Evolutionary conservation across 805 yeast species (phyloP), one percentile per base, ranked within the genome.

Genomic region (Wickerhamomyces canadensis): DNA sequence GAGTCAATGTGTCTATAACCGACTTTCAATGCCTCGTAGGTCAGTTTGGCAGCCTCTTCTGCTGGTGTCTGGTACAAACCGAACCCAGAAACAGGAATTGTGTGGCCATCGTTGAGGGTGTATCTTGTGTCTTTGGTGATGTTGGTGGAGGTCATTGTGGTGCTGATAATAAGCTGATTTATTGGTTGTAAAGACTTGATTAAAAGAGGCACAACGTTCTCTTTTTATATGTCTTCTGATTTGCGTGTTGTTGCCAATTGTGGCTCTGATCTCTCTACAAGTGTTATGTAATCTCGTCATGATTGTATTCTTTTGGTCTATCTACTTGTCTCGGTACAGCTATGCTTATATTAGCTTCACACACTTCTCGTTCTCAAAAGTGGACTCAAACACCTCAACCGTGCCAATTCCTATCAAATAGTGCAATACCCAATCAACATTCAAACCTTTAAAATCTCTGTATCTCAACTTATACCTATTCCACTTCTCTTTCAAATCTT

Each of bases 341-440:
- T 22, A 9, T 22, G 24, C 24, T 27, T 14, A 27, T 5, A 29
- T 19, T 19, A 29, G 5, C 13, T 31, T 31, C 5, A 31, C 3
- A 15, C 27, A n/a, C n/a, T 32, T 39, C 8, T 31, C 26, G 3
- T 79, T 79, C 2, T 69, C 73, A 2, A 74, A 74, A 0, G 7
- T 21, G 10, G 81, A 72, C 32, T 65, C 64, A 47, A 73, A 73
- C 8, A 70, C 72, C 45, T 76, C 81, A 3, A 71, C 52, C 1
- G 64, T 48, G 0, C 82, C 83, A 18, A 67, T 56, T 0, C 82
- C 83, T 35, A 67, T 57, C 35, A 75, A 63, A 36, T 68, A 70
- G 14, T 78, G 74, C 12, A 76, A 45, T 2, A 67, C 51, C 78
- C 80, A 77, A 23, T 61, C 47, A 28, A 75, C 48, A 41, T 68